These are phyloP conservation scores for Corchorus capsularis DNA, from an alignment of 345 rosid genomes.

Conservation along the genomic window DNA sequence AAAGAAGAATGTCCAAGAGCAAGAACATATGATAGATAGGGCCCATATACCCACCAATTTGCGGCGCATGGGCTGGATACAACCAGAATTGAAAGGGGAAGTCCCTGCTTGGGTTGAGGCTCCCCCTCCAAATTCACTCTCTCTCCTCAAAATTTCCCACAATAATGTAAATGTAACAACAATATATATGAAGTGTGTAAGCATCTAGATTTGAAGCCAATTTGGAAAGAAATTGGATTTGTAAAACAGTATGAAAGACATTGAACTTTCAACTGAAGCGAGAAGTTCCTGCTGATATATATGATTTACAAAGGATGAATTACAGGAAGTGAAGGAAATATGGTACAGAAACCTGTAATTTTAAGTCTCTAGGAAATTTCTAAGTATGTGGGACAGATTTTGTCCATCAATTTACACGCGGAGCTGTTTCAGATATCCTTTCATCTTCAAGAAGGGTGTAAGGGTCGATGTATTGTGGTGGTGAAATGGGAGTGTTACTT, in stretches of 20 bases:
- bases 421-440: slow-evolving; percentile 68
- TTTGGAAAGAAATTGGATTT: not conserved
- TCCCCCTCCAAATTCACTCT: not conserved
- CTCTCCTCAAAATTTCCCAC: not conserved
- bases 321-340: slow-evolving; percentile 16
- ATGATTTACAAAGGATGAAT: slow-evolving; percentile 30
- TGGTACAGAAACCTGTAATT: slow-evolving; percentile 20
- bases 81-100: not conserved
- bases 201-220: not conserved
- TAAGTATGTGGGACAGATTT: not conserved
- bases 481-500: slow-evolving; percentile 37
- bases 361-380: not conserved
- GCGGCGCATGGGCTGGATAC: no score
- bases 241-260: not conserved
- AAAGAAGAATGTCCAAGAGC: no score
- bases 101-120: not conserved
- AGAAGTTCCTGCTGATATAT: slow-evolving; percentile 13
- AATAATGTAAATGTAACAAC: not conserved
- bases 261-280: not conserved
- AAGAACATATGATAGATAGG: no score
- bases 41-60: no score
- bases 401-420: slow-evolving; percentile 48
- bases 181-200: not conserved
- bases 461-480: slow-evolving; percentile 68
- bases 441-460: slow-evolving; percentile 77